Conservation (phyloP, 805 yeast species). For the Saccharomycopsis javanensis region DNA sequence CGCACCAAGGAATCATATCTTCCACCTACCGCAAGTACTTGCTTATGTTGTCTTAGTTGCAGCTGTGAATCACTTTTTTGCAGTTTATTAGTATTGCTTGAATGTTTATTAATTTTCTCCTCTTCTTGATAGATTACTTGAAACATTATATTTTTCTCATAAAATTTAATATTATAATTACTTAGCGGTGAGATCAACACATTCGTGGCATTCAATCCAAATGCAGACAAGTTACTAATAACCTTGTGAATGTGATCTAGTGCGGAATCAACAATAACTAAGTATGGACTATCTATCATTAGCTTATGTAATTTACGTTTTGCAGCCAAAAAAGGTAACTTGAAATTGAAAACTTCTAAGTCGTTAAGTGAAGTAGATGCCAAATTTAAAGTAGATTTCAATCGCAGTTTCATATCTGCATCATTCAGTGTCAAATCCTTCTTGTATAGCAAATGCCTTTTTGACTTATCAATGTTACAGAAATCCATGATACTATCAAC, state of each 20-base stretch:
- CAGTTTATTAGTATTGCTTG: background rate
- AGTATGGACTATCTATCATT: slow-evolving; percentile 64
- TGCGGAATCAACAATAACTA: slow-evolving; percentile 52
- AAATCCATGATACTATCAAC: slow-evolving; percentile 69
- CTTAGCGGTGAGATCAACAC: slow-evolving; percentile 71
- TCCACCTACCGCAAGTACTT: slow-evolving; percentile 82
- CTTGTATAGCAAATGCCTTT: slow-evolving; percentile 24
- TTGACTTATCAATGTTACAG: slow-evolving; percentile 71
- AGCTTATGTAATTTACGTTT: slow-evolving; percentile 51
- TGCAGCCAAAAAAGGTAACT: slow-evolving; percentile 55
- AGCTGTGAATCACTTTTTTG: background rate
- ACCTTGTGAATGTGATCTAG: slow-evolving; percentile 55
- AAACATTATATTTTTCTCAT: slow-evolving; percentile 77
- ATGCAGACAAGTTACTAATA: slow-evolving; percentile 38
- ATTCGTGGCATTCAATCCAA: slow-evolving; percentile 46
- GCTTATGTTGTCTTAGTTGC: slow-evolving; percentile 22
- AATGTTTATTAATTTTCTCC: slow-evolving; percentile 19
- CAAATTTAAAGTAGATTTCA: slow-evolving; percentile 38
- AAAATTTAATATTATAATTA: slow-evolving; percentile 73
- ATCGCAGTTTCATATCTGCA: slow-evolving; percentile 47
- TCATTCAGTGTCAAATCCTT: slow-evolving; percentile 8
- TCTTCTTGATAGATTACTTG: slow-evolving; percentile 67
- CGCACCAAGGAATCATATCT: slow-evolving; percentile 72
- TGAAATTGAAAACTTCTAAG: slow-evolving; percentile 69
- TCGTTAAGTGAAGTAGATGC: slow-evolving; percentile 79